phyloP scores from a whole-genome alignment of 2,329 filamentous ascomycete genomes.

The Fusarium transvaalense region DNA sequence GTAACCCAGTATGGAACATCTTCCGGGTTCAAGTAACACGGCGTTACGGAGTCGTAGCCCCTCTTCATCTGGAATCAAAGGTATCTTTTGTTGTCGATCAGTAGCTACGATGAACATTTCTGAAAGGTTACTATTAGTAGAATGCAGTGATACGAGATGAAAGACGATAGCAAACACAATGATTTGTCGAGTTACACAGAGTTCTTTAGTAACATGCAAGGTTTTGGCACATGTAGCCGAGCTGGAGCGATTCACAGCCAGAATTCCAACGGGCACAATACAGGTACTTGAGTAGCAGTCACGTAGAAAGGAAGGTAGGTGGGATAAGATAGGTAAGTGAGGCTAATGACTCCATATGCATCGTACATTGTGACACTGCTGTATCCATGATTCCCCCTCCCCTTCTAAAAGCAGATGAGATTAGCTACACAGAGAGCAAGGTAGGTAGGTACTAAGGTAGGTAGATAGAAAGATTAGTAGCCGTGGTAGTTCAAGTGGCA shows the following conservation, averaged over 20 bases:
- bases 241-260: slow-evolving; percentile 8
- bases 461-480: not conserved
- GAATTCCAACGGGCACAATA: not conserved
- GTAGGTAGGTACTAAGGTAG: not conserved
- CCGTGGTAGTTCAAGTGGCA: not conserved
- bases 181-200: slow-evolving; percentile 4
- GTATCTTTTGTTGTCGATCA: slow-evolving; percentile 6
- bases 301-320: not conserved
- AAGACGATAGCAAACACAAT: slow-evolving; percentile 6
- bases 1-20: slow-evolving; percentile 10
- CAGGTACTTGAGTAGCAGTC: slow-evolving; percentile 7
- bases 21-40: slow-evolving; percentile 32
- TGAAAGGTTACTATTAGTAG: not conserved
- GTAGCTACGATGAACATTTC: not conserved
- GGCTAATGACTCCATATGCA: slow-evolving; percentile 29
- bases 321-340: slow-evolving; percentile 7
- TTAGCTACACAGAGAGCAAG: not conserved
- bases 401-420: not conserved
- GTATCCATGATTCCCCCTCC: slow-evolving; percentile 23
- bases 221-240: slow-evolving; percentile 3
- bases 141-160: not conserved
- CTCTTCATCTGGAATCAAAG: slow-evolving; percentile 11
- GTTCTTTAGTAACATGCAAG: not conserved
- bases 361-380: slow-evolving; percentile 41
- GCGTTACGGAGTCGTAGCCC: slow-evolving; percentile 25